Conservation (phyloP, 2,329 filamentous ascomycete genomes). For the Ophiocordyceps sinensis region DNA sequence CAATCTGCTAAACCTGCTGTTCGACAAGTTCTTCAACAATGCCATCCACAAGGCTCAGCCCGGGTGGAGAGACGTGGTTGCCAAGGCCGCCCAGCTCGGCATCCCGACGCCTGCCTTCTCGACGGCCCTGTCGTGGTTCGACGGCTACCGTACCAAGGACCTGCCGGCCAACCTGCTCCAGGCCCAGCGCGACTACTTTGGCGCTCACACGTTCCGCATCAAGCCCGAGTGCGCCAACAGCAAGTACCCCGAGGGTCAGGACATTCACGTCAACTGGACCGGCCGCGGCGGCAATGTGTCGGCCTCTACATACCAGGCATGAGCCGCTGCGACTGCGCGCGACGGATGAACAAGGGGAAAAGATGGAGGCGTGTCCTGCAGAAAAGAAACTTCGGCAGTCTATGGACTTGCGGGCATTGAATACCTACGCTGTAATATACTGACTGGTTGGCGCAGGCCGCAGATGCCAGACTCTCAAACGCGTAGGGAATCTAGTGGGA, state of each 20-base stretch:
- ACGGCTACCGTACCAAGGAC: constrained; percentile 94
- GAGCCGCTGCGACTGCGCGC: constrained; percentile 17
- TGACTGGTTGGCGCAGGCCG: not conserved
- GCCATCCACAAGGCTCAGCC: constrained; percentile 93
- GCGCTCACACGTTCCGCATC: constrained; percentile 79
- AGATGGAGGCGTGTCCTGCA: not conserved
- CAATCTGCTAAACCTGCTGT: constrained; percentile 93
- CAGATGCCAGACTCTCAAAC: not conserved
- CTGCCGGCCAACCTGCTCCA: constrained; percentile 96
- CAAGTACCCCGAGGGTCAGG: constrained; percentile 71
- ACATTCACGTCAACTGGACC: constrained; percentile 99
- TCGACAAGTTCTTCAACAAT: constrained; percentile 99
- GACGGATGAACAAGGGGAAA: not conserved
- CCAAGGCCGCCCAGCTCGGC: constrained; percentile 84
- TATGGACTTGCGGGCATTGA: not conserved
- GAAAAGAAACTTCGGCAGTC: not conserved
- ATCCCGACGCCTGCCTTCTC: constrained; percentile 95
- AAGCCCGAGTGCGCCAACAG: constrained; percentile 65
- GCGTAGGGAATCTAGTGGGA: not conserved
- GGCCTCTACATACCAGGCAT: constrained; percentile 95
- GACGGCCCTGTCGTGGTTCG: constrained; percentile 95
- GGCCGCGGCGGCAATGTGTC: constrained; percentile 94
- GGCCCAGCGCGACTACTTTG: constrained; percentile 99
- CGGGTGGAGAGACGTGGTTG: constrained; percentile 82
- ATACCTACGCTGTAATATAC: not conserved